Conservation (phyloP, 2,329 filamentous ascomycete species). For the Trichothecium sympodiale region DNA sequence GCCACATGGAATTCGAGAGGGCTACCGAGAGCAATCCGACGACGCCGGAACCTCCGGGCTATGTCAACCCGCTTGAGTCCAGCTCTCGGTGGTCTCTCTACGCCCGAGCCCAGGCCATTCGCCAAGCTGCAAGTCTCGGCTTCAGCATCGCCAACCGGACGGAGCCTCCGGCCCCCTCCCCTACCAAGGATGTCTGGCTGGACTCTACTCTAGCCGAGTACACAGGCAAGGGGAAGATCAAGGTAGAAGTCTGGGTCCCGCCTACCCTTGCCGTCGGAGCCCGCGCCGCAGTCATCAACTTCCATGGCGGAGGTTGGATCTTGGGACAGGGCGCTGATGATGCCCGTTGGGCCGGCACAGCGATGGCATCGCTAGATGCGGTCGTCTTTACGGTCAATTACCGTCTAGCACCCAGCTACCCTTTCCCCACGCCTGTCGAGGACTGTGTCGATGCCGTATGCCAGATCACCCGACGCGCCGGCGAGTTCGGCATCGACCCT, state of each 20-base stretch:
- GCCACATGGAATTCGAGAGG: conserved; percentile 16
- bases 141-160: conserved; percentile 30
- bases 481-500: conserved; percentile 46
- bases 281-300: conserved; percentile 50
- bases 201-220: conserved; percentile 28
- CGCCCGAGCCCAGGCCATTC: conserved; percentile 30
- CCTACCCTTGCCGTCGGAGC: conserved; percentile 20
- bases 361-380: conserved; percentile 39
- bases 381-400: conserved; percentile 57
- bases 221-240: conserved; percentile 26
- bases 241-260: conserved; percentile 35
- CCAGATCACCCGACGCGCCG: conserved; percentile 46
- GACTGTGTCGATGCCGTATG: conserved; percentile 53
- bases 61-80: conserved; percentile 31
- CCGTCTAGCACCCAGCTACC: conserved; percentile 53
- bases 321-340: conserved; percentile 53
- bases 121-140: conserved; percentile 30
- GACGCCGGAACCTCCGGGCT: conserved; percentile 22
- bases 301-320: conserved; percentile 58
- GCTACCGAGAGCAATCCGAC: conserved; percentile 17
- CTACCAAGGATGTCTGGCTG: conserved; percentile 26
- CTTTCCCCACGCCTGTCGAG: conserved; percentile 54
- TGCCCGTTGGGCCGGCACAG: conserved; percentile 45
- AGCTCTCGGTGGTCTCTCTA: conserved; percentile 31
- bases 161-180: conserved; percentile 25